A percentile compares a stretch with the other conserved stretches of the same genome.
These are phyloP conservation scores for Linum usitatissimum DNA, from an alignment of 345 rosid species.

Conservation along the genomic window DNA sequence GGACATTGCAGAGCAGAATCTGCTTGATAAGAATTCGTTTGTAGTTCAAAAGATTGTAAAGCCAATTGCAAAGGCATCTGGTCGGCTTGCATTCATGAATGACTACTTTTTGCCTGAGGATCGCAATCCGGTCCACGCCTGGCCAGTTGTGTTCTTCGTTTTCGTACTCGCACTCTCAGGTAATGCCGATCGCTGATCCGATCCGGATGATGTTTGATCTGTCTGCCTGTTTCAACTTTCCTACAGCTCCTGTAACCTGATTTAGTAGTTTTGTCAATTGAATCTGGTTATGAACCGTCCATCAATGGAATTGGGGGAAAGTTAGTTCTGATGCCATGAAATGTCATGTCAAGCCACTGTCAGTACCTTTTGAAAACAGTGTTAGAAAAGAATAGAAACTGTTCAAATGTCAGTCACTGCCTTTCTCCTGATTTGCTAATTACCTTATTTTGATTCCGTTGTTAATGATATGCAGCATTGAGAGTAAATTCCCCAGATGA, in stretches of 20 bases:
- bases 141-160: slow-evolving; percentile 74
- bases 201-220: not conserved
- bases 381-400: no score
- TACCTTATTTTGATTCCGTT: slow-evolving; percentile 7
- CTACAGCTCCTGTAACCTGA: no score
- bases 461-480: slow-evolving; percentile 41
- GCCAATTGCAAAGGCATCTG: slow-evolving; percentile 50
- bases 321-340: no score
- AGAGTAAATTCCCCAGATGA: slow-evolving; percentile 32
- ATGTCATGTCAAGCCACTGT: no score
- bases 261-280: no score
- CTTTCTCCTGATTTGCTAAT: no score
- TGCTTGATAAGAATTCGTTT: slow-evolving; percentile 60
- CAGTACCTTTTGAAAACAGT: no score
- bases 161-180: slow-evolving; percentile 70
- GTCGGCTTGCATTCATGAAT: slow-evolving; percentile 59
- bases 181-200: slow-evolving; percentile 11
- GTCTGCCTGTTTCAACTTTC: not conserved
- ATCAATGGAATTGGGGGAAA: no score
- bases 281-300: no score
- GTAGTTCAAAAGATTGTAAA: slow-evolving; percentile 56
- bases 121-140: slow-evolving; percentile 78
- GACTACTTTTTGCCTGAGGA: slow-evolving; percentile 84
- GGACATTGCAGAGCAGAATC: slow-evolving; percentile 54
- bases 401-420: no score